Evolutionary conservation across 2,329 filamentous ascomycete species (phyloP).

Genomic region (Epichloe festucae): DNA sequence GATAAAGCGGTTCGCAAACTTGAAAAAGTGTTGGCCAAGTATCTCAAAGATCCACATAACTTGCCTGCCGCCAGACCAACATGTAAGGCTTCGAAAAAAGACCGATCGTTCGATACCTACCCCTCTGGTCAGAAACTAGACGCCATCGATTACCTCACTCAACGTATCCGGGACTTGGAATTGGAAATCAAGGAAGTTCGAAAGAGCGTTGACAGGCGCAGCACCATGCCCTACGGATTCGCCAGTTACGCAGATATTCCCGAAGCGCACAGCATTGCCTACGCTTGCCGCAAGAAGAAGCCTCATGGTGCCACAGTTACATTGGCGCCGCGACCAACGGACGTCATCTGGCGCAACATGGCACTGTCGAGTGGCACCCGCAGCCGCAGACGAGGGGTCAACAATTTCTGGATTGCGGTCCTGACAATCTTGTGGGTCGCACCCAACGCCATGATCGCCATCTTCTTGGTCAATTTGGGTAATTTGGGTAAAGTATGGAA

Average conservation of each 20-base stretch:
- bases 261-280: slow-evolving; percentile 80
- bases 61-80: slow-evolving; percentile 65
- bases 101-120: slow-evolving; percentile 52
- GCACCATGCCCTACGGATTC: slow-evolving; percentile 85
- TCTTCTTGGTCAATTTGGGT: slow-evolving; percentile 77
- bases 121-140: slow-evolving; percentile 67
- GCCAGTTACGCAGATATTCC: slow-evolving; percentile 83
- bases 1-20: slow-evolving; percentile 68
- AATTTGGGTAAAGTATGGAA: slow-evolving; percentile 74
- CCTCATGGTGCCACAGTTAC: slow-evolving; percentile 64
- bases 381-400: slow-evolving; percentile 60
- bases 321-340: slow-evolving; percentile 74
- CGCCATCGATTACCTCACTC: slow-evolving; percentile 84
- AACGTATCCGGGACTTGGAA: slow-evolving; percentile 73
- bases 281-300: slow-evolving; percentile 65
- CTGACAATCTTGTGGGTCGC: slow-evolving; percentile 79
- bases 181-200: slow-evolving; percentile 73
- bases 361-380: slow-evolving; percentile 55
- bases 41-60: slow-evolving; percentile 74
- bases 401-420: slow-evolving; percentile 70
- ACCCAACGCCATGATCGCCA: slow-evolving; percentile 86
- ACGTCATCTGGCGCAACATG: slow-evolving; percentile 95
- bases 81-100: slow-evolving; percentile 69
- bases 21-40: slow-evolving; percentile 74
- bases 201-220: slow-evolving; percentile 69